These are phyloP conservation scores for Phytophthora citrophthora DNA, from an alignment of 352 stramenopile species.

Conservation along the genomic window DNA sequence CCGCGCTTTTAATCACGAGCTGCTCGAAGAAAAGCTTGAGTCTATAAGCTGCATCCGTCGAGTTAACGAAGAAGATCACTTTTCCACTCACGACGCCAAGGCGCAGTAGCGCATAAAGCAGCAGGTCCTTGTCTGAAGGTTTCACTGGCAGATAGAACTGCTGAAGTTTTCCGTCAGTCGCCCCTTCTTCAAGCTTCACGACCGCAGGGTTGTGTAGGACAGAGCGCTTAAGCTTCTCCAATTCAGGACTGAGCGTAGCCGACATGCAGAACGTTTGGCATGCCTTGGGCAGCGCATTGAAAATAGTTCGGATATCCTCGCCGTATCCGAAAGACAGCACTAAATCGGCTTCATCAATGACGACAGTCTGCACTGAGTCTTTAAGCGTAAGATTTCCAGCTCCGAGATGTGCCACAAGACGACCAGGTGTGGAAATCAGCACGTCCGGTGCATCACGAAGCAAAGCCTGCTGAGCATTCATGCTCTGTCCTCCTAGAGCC, in stretches of 20 bases:
- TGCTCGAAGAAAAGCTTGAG: constrained; percentile 99
- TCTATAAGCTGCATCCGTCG: constrained; percentile 93
- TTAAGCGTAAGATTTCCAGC: constrained; percentile 84
- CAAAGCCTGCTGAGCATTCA: constrained; percentile 88
- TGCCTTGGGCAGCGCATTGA: constrained; percentile 96
- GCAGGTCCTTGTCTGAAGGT: constrained; percentile 94
- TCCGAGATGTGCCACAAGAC: constrained; percentile 92
- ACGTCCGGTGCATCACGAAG: constrained; percentile 92
- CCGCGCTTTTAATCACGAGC: constrained; percentile 97
- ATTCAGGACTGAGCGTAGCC: constrained; percentile 96
- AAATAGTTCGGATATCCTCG: constrained; percentile 93
- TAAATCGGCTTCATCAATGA: constrained; percentile 99
- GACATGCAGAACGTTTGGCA: constrained; percentile 99
- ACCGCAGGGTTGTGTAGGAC: constrained; percentile 97
- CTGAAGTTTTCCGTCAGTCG: constrained; percentile 90
- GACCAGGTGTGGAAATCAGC: constrained; percentile 93
- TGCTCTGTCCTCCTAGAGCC: constrained; percentile 90
- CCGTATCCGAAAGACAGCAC: constrained; percentile 97
- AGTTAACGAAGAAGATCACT: constrained; percentile 99
- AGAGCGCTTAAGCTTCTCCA: constrained; percentile 97
- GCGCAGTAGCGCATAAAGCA: constrained; percentile 99
- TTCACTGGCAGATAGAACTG: constrained; percentile 96
- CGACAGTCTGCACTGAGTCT: constrained; percentile 94
- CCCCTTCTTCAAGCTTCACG: constrained; percentile 96
- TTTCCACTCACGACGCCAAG: constrained; percentile 97